Conservation (phyloP, 164 flowering plant genomes). For the Tetracentron sinense region DNA sequence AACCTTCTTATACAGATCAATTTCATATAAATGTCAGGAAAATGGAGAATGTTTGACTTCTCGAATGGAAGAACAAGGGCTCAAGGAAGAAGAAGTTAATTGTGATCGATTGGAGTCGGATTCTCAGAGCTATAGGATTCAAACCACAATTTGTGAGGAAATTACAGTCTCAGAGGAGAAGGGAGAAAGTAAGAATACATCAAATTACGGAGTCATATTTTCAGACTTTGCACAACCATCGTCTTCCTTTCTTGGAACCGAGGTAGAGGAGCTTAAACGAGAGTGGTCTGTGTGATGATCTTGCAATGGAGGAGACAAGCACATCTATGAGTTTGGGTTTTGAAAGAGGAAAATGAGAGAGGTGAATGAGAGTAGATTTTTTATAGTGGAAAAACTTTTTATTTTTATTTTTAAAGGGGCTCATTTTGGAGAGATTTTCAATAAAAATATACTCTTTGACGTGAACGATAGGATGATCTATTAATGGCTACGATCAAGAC, state of each 20-base stretch:
- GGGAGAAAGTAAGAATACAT: slow-evolving; percentile 17
- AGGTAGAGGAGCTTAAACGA: slow-evolving; percentile 64
- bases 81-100: slow-evolving; percentile 34
- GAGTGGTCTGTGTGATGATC: slow-evolving; percentile 20
- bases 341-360: too few species aligned
- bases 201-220: slow-evolving; percentile 17
- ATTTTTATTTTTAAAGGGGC: too few species aligned
- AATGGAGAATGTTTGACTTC: neutral
- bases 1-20: slow-evolving; percentile 19
- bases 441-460: too few species aligned
- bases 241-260: slow-evolving; percentile 34
- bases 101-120: slow-evolving; percentile 10
- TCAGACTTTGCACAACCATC: slow-evolving; percentile 18
- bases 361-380: too few species aligned
- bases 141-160: slow-evolving; percentile 19
- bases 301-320: slow-evolving; percentile 19
- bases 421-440: too few species aligned
- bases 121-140: slow-evolving; percentile 14
- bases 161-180: slow-evolving; percentile 20
- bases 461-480: too few species aligned
- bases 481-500: too few species aligned
- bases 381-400: too few species aligned
- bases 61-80: slow-evolving; percentile 26
- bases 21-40: slow-evolving; percentile 29
- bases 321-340: too few species aligned